Evolutionary conservation across 257 asterid genomes (phyloP).

Genomic region (Solanum ossicruentum): DNA sequence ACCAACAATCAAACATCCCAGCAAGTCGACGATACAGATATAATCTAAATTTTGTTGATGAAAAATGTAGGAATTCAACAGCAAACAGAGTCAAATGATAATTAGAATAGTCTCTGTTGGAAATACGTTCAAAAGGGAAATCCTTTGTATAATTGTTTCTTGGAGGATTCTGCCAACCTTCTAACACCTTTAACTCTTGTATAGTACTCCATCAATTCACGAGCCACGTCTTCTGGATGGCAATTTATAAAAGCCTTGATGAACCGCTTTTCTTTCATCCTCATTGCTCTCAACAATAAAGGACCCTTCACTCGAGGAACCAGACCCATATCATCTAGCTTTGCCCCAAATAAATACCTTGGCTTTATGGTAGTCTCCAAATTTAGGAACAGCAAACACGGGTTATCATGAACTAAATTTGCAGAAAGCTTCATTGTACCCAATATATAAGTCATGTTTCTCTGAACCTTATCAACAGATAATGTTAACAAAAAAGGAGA

Average conservation of each 20-base stretch:
- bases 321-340: slow-evolving; percentile 62
- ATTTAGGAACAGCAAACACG: slow-evolving; percentile 39
- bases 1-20: neutral
- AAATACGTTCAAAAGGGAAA: slow-evolving; percentile 47
- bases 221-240: slow-evolving; percentile 38
- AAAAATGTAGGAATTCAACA: neutral
- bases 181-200: slow-evolving; percentile 37
- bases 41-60: neutral
- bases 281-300: slow-evolving; percentile 42
- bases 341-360: slow-evolving; percentile 42
- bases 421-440: slow-evolving; percentile 62
- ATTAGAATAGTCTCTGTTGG: neutral
- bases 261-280: slow-evolving; percentile 72
- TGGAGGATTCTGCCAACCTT: slow-evolving; percentile 66
- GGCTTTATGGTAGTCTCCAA: slow-evolving; percentile 57
- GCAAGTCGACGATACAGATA: neutral
- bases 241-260: slow-evolving; percentile 35
- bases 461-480: slow-evolving; percentile 63
- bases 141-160: slow-evolving; percentile 32
- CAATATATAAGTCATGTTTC: slow-evolving; percentile 60
- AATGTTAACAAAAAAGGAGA: slow-evolving; percentile 58
- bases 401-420: slow-evolving; percentile 21
- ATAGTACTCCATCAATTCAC: slow-evolving; percentile 33
- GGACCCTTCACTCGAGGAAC: slow-evolving; percentile 52
- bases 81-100: neutral